Evolutionary conservation across 2,329 filamentous ascomycete species (phyloP).

Genomic region (Podosphaera xanthii): DNA sequence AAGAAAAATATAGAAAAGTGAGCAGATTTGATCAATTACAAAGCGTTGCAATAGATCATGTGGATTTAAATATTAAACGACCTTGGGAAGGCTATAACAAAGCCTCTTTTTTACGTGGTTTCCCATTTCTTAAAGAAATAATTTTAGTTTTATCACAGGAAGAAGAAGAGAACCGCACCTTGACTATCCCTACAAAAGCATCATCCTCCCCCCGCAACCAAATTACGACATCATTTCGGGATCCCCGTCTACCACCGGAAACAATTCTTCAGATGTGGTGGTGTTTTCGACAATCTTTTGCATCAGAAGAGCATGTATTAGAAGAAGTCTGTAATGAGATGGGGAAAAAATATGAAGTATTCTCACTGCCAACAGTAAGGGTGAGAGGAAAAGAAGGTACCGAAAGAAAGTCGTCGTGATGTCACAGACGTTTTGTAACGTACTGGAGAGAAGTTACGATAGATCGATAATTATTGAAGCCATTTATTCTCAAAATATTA

Average conservation of each 20-base stretch:
- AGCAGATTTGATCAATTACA: constrained; percentile 17
- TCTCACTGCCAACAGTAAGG: constrained; percentile 10
- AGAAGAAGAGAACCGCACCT: not conserved
- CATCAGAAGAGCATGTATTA: constrained; percentile 10
- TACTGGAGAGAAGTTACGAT: too few relatives aligned
- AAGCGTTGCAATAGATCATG: constrained; percentile 24
- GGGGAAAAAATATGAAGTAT: constrained; percentile 8
- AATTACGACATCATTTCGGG: not conserved
- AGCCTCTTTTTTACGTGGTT: constrained; percentile 22
- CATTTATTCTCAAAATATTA: too few relatives aligned
- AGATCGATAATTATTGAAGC: too few relatives aligned
- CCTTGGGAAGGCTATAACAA: constrained; percentile 30
- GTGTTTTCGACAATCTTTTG: constrained; percentile 11
- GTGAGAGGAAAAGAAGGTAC: constrained; percentile 5
- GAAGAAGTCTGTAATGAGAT: constrained; percentile 9
- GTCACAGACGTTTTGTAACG: too few relatives aligned
- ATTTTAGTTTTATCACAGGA: constrained; percentile 7
- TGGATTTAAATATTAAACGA: constrained; percentile 21
- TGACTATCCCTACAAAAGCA: too few relatives aligned
- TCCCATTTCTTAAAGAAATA: constrained; percentile 15
- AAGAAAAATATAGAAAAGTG: not conserved
- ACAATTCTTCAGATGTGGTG: constrained; percentile 10
- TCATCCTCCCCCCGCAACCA: not conserved
- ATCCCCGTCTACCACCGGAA: constrained; percentile 10
- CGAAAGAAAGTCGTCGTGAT: too few relatives aligned